These are phyloP conservation scores for Tuber brumale DNA, from an alignment of 495 filamentous ascomycete species.

Conservation along the genomic window DNA sequence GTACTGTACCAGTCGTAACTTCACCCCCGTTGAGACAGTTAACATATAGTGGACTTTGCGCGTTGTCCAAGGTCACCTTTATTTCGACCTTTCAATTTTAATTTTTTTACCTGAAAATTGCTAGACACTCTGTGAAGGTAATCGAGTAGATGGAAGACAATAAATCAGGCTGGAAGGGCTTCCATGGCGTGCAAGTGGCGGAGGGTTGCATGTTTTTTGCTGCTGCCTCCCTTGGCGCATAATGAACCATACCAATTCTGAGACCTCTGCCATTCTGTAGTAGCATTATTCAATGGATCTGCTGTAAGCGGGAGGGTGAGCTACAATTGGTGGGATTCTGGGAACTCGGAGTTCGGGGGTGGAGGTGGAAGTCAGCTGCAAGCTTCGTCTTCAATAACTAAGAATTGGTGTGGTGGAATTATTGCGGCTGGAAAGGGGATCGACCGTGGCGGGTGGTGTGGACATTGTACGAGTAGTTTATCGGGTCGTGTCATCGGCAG, in stretches of 20 bases:
- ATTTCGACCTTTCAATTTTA: not conserved
- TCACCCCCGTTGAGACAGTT: conserved; percentile 39
- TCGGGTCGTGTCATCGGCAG: not conserved
- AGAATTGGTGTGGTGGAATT: conserved; percentile 37
- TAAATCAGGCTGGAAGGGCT: conserved; percentile 23
- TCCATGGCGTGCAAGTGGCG: conserved; percentile 23
- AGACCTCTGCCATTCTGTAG: conserved; percentile 23
- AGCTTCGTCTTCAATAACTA: conserved; percentile 31
- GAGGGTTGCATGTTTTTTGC: conserved; percentile 37
- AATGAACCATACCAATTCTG: conserved; percentile 33
- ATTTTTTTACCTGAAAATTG: not conserved
- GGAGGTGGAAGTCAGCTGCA: conserved; percentile 36
- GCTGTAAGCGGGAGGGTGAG: conserved; percentile 36
- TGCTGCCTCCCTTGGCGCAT: conserved; percentile 20
- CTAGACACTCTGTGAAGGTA: not conserved
- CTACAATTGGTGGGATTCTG: conserved; percentile 36
- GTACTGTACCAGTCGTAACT: conserved; percentile 13
- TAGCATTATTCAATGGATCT: conserved; percentile 22
- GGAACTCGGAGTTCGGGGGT: conserved; percentile 37
- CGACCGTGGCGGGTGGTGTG: not conserved
- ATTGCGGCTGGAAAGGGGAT: conserved; percentile 15
- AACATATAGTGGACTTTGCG: conserved; percentile 31
- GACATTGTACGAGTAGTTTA: not conserved
- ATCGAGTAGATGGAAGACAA: not conserved
- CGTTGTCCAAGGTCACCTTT: conserved; percentile 19